Conservation (phyloP, 2,329 filamentous ascomycete genomes). For the Lecanoromycetidae sp. region DNA sequence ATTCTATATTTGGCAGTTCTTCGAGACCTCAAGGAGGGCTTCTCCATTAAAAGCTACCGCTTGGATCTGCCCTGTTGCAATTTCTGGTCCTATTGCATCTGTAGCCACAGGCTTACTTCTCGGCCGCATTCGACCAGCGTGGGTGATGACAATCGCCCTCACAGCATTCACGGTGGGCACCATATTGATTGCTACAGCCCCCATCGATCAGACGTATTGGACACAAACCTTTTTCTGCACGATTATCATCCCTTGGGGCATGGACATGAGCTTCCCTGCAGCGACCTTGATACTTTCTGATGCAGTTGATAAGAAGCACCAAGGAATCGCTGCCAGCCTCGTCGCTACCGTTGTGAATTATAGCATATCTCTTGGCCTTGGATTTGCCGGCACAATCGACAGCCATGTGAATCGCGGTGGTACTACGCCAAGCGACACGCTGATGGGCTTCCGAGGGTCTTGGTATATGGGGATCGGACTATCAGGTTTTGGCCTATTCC, state of each 20-base stretch:
- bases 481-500: constrained; percentile 10
- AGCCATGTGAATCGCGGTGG: constrained; percentile 33
- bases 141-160: constrained; percentile 29
- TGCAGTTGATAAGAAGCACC: constrained; percentile 33
- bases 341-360: constrained; percentile 59
- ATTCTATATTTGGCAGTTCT: constrained; percentile 30
- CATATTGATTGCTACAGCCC: constrained; percentile 23
- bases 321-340: constrained; percentile 43
- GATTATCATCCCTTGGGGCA: constrained; percentile 27
- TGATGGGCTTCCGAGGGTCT: constrained; percentile 31
- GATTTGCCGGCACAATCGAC: constrained; percentile 54
- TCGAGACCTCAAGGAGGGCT: constrained; percentile 20
- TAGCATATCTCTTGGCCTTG: constrained; percentile 52
- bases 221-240: constrained; percentile 27
- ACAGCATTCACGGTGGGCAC: constrained; percentile 27
- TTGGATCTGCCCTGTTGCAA: constrained; percentile 21
- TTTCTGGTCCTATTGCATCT: constrained; percentile 15
- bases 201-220: constrained; percentile 29
- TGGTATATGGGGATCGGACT: constrained; percentile 30
- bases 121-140: constrained; percentile 19
- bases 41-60: constrained; percentile 22
- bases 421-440: constrained; percentile 22
- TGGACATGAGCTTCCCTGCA: constrained; percentile 53
- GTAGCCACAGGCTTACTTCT: constrained; percentile 9
- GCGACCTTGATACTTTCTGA: constrained; percentile 50